Base-by-base conservation (phyloP, 2,329 filamentous ascomycete genomes). In the Trichoderma koningiopsis region DNA sequence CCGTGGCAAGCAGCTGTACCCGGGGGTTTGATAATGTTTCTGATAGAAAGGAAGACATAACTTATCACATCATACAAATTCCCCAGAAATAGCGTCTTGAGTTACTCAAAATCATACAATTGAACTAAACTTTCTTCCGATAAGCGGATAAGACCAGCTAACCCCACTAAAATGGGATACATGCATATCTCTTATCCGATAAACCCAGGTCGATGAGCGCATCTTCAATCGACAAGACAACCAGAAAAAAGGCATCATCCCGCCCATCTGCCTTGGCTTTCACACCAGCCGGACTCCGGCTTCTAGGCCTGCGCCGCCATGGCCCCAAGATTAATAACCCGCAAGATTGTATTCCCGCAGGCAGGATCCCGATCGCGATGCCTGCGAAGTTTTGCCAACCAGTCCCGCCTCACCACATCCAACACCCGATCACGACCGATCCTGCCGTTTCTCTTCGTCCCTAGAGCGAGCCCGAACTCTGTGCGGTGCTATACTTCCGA, bases 401-500 rank as follows among this genome's bases (percentile, higher is more conserved):
- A 76, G 37, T 73, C 75, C 13, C 75, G 76, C 53, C 72, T 76
- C 33, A 70, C 76, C 29, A 75, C 75, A 13, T 77, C 72, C n/a
- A 70, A 75, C 31, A 70, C 75, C 31, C 75, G 74, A 37, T 75
- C 77, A 27, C 76, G 80, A 29, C 80, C 80, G 19, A 77, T 74
- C 64, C 73, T 81, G 1, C 86, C 83, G 66, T 90, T 84, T 76
- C 84, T 85, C 76, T 82, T 80, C 40, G 80, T 83, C 2, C 85
- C 81, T 24, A 73, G 80, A 53, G 77, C 84, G 60, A 85, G 87
- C 61, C 83, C 82, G 35, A 83, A 88, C 55, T 82, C 90, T 47
- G 87, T 87, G 4, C 90, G 94, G 64, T 87, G 92, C 71, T 87
- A 96, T 70, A 93, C 92, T n/a, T 96, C 92, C 0, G 91, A 94